Evolutionary conservation across 129 eudicot genomes (phyloP).

Genomic region (Saposhnikovia divaricata): DNA sequence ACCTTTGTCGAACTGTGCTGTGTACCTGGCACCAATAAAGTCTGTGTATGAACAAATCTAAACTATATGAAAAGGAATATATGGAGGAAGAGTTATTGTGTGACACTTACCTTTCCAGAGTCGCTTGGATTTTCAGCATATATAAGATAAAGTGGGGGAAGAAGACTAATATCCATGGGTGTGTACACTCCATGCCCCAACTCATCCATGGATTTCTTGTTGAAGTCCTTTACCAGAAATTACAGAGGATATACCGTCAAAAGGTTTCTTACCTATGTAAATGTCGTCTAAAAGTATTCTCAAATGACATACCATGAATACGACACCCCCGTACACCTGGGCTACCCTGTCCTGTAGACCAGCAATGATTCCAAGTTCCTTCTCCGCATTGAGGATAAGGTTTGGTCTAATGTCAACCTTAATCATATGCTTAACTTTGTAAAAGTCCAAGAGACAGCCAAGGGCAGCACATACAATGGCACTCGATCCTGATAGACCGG

Average conservation of each 20-base stretch:
- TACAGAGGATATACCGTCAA: not conserved
- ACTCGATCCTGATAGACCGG: slow-evolving; percentile 97
- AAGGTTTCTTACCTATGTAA: not conserved
- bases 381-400: slow-evolving; percentile 85
- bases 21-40: slow-evolving; percentile 49
- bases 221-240: slow-evolving; percentile 50
- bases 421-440: slow-evolving; percentile 63
- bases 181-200: slow-evolving; percentile 67
- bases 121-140: slow-evolving; percentile 99
- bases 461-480: slow-evolving; percentile 97
- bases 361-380: slow-evolving; percentile 97
- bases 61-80: not conserved
- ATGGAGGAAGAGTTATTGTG: not conserved
- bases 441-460: slow-evolving; percentile 91
- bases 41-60: not conserved
- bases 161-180: slow-evolving; percentile 65
- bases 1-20: slow-evolving; percentile 82
- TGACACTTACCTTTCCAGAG: slow-evolving; percentile 76
- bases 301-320: slow-evolving; percentile 61
- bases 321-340: slow-evolving; percentile 93
- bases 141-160: slow-evolving; percentile 83
- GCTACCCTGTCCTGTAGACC: slow-evolving; percentile 98
- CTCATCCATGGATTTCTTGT: slow-evolving; percentile 59
- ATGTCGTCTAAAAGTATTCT: not conserved
- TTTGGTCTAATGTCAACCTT: slow-evolving; percentile 80